These are phyloP conservation scores for Diatrype stigma DNA, from an alignment of 2,329 filamentous ascomycete genomes.

Conservation along the genomic window DNA sequence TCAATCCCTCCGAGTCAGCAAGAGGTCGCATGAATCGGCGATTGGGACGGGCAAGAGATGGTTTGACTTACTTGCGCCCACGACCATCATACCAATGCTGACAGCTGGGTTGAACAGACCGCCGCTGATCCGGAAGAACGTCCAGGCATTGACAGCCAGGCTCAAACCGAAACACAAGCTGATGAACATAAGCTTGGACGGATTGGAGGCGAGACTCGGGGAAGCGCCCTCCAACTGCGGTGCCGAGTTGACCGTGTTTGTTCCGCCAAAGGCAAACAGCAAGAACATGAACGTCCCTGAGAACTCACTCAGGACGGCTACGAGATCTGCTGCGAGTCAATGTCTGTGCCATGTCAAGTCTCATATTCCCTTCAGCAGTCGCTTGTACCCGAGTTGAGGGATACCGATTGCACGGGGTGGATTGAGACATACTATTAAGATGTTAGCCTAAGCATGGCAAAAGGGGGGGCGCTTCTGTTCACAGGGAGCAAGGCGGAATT, in stretches of 20 bases:
- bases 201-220: not conserved
- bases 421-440: not conserved
- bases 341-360: not conserved
- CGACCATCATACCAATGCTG: constrained; percentile 45
- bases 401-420: too few relatives aligned
- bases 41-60: constrained; percentile 5
- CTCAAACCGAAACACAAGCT: constrained; percentile 25
- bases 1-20: constrained; percentile 23
- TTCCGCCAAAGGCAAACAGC: constrained; percentile 39
- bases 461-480: not conserved
- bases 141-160: constrained; percentile 35
- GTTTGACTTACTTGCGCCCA: constrained; percentile 31
- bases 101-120: constrained; percentile 28
- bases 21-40: not conserved
- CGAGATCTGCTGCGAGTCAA: constrained; percentile 9
- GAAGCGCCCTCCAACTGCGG: not conserved
- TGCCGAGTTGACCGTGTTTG: constrained; percentile 34
- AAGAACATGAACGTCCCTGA: constrained; percentile 40
- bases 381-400: too few relatives aligned
- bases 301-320: constrained; percentile 34
- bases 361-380: not conserved
- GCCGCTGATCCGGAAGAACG: constrained; percentile 39
- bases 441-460: not conserved
- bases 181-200: constrained; percentile 21
- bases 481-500: not conserved